Evolutionary conservation across 345 rosid genomes (phyloP).

Genomic region (Eucalyptus globulus): DNA sequence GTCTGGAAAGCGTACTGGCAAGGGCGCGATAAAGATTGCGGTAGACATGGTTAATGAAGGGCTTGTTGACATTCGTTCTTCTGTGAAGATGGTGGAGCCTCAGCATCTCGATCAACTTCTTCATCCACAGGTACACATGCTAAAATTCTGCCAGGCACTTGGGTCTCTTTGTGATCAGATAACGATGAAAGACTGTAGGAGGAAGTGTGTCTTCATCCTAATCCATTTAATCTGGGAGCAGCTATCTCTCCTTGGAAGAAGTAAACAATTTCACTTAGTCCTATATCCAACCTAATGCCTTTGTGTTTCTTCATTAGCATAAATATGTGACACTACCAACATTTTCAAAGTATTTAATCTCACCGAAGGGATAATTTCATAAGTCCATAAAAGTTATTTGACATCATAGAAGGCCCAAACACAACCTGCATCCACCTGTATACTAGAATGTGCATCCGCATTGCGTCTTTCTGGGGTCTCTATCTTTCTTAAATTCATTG

Average conservation of each 20-base stretch:
- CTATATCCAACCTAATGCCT: not conserved
- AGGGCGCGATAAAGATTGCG: slow-evolving; percentile 87
- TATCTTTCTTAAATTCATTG: not conserved
- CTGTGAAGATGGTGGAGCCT: slow-evolving; percentile 86
- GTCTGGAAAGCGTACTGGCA: slow-evolving; percentile 86
- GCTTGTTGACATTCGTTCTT: slow-evolving; percentile 52
- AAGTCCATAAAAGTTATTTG: not conserved
- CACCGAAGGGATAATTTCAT: not conserved
- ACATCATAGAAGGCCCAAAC: not conserved
- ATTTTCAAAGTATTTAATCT: not conserved
- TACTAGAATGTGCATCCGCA: not conserved
- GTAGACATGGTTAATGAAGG: slow-evolving; percentile 92
- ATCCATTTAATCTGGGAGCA: not conserved
- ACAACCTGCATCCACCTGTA: not conserved
- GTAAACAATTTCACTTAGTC: not conserved
- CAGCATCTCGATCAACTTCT: slow-evolving; percentile 94
- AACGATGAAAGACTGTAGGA: not conserved
- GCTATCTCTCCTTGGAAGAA: not conserved
- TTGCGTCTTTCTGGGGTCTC: not conserved
- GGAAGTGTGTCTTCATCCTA: not conserved
- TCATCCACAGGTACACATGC: slow-evolving; percentile 66
- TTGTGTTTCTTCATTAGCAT: not conserved
- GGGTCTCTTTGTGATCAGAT: not conserved
- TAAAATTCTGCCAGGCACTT: not conserved
- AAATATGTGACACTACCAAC: not conserved